Percentiles rank a stretch among this genome's conserved stretches.
Evolutionary conservation across 768 basidiomycete genomes (phyloP).

Genomic region (Filobasidium floriforme): DNA sequence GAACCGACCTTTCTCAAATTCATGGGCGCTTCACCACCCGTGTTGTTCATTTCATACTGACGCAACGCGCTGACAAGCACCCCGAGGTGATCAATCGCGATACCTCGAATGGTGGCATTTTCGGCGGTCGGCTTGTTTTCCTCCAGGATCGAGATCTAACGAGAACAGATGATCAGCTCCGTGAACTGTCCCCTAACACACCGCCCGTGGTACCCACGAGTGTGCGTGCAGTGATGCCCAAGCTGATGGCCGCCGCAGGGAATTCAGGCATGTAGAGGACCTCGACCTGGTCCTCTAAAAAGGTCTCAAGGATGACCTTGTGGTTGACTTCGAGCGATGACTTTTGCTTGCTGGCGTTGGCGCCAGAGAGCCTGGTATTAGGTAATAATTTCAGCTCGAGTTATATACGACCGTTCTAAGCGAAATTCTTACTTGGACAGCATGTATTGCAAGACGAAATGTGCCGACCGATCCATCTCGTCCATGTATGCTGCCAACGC

Average conservation of each 20-base stretch:
- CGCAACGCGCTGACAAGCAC: slow-evolving; percentile 75
- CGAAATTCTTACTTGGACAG: slow-evolving; percentile 4
- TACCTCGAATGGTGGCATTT: slow-evolving; percentile 73
- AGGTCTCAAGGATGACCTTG: slow-evolving; percentile 79
- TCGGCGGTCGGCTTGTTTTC: slow-evolving; percentile 69
- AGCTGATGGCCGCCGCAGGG: slow-evolving; percentile 79
- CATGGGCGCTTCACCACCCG: not conserved
- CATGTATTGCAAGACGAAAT: slow-evolving; percentile 9
- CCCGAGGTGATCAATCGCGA: slow-evolving; percentile 88
- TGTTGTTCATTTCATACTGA: slow-evolving; percentile 8
- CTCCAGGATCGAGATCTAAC: slow-evolving; percentile 70
- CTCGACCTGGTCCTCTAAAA: slow-evolving; percentile 75
- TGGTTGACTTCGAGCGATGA: slow-evolving; percentile 84
- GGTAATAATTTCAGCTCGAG: not conserved
- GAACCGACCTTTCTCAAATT: slow-evolving; percentile 5
- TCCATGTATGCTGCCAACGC: slow-evolving; percentile 10
- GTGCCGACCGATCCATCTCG: slow-evolving; percentile 13
- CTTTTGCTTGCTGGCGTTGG: slow-evolving; percentile 81
- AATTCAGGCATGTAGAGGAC: slow-evolving; percentile 95
- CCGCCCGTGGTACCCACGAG: slow-evolving; percentile 56
- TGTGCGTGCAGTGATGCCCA: slow-evolving; percentile 70
- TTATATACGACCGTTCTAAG: not conserved
- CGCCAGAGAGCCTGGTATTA: slow-evolving; percentile 46
- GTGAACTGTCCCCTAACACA: not conserved
- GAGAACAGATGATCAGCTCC: not conserved